Percentiles rank a stretch among this genome's conserved stretches.
These are phyloP conservation scores for Tephrocybe sp. DNA, from an alignment of 768 basidiomycete genomes.

Conservation along the genomic window DNA sequence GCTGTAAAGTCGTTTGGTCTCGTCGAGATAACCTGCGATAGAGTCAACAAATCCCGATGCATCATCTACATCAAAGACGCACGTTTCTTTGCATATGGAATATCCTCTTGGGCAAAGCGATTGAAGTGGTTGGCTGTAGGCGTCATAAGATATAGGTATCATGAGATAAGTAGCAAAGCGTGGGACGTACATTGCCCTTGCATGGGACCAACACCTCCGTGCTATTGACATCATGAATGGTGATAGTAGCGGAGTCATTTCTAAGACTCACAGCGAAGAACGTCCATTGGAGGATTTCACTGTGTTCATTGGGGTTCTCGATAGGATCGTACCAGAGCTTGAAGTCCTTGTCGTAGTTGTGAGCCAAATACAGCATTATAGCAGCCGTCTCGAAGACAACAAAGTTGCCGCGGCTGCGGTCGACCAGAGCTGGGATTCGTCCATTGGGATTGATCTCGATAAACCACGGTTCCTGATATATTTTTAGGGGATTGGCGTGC, in stretches of 20 bases:
- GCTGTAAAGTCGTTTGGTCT: slow-evolving; percentile 81
- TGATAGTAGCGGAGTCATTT: neutral
- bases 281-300: slow-evolving; percentile 82
- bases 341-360: slow-evolving; percentile 74
- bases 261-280: slow-evolving; percentile 69
- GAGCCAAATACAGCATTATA: slow-evolving; percentile 79
- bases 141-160: neutral
- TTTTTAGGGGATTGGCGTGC: neutral
- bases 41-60: slow-evolving; percentile 19
- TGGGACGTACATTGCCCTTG: slow-evolving; percentile 58
- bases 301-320: slow-evolving; percentile 57
- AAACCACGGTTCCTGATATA: slow-evolving; percentile 62
- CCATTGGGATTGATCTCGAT: slow-evolving; percentile 74
- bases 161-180: neutral
- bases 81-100: slow-evolving; percentile 71
- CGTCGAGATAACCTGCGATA: slow-evolving; percentile 65
- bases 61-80: slow-evolving; percentile 16
- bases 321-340: slow-evolving; percentile 59
- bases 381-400: slow-evolving; percentile 76
- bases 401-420: slow-evolving; percentile 62
- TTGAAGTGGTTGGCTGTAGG: slow-evolving; percentile 67
- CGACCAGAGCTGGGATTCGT: slow-evolving; percentile 67
- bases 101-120: slow-evolving; percentile 60
- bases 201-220: slow-evolving; percentile 87
- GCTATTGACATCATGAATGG: slow-evolving; percentile 36